Conservation (phyloP, 805 yeast genomes). For the Nakazawaea populi region DNA sequence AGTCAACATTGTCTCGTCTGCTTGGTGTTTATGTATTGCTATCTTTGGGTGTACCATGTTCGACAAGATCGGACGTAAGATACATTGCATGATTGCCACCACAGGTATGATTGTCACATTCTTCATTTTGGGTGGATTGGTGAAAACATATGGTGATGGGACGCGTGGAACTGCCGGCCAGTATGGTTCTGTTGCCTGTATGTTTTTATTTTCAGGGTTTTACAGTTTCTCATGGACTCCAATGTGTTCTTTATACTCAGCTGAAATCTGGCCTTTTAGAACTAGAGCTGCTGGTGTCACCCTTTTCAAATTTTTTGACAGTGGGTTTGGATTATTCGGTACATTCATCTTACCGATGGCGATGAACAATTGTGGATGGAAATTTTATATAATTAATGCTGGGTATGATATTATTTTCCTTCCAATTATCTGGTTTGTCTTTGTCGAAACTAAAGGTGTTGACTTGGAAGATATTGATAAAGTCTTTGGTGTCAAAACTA, state of each 20-base stretch:
- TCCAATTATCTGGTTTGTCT: slow-evolving; percentile 17
- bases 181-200: slow-evolving; percentile 19
- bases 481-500: neutral
- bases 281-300: slow-evolving; percentile 23
- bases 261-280: slow-evolving; percentile 19
- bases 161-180: slow-evolving; percentile 14
- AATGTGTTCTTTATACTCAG: slow-evolving; percentile 20
- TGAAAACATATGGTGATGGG: slow-evolving; percentile 17
- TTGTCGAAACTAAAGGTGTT: slow-evolving; percentile 22
- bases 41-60: slow-evolving; percentile 19
- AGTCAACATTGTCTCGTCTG: slow-evolving; percentile 21
- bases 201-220: slow-evolving; percentile 17
- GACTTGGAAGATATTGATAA: slow-evolving; percentile 18
- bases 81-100: slow-evolving; percentile 18
- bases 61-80: slow-evolving; percentile 19
- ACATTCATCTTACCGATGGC: slow-evolving; percentile 26
- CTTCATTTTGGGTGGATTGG: slow-evolving; percentile 21
- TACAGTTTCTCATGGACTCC: slow-evolving; percentile 22
- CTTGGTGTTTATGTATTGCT: slow-evolving; percentile 18
- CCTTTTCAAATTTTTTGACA: slow-evolving; percentile 17
- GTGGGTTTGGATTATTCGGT: slow-evolving; percentile 20
- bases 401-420: slow-evolving; percentile 18
- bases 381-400: slow-evolving; percentile 20
- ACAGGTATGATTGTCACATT: slow-evolving; percentile 19
- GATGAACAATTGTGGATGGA: slow-evolving; percentile 18